phyloP scores from a whole-genome alignment of 441 rosid genomes.

The Adansonia gregorii region DNA sequence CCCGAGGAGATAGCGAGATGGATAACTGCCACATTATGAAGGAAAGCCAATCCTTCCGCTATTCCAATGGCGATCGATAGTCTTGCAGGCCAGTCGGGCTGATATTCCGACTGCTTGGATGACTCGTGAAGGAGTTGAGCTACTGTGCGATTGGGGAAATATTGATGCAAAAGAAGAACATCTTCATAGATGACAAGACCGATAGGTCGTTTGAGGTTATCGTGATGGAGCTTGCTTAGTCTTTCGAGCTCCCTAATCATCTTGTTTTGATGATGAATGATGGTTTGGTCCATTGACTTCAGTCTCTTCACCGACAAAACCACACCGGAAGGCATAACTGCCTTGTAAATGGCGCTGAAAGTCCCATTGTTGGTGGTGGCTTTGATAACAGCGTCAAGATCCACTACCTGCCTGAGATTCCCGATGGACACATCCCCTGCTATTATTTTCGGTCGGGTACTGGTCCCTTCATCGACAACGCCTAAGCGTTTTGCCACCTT shows the following conservation, averaged over 20 bases:
- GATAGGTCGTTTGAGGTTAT: constrained; percentile 71
- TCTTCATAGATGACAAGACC: constrained; percentile 91
- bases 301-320: constrained; percentile 73
- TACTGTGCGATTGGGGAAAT: constrained; percentile 79
- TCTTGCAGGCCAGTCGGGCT: constrained; percentile 94
- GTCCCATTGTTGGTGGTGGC: constrained; percentile 80
- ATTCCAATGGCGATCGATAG: constrained; percentile 81
- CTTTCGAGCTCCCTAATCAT: constrained; percentile 95
- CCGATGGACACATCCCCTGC: constrained; percentile 82
- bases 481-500: constrained; percentile 59
- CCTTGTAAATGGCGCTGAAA: constrained; percentile 86
- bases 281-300: constrained; percentile 82
- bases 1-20: constrained; percentile 93
- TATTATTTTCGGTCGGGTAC: constrained; percentile 60
- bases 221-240: constrained; percentile 88
- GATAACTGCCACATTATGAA: constrained; percentile 87
- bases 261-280: constrained; percentile 84
- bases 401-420: constrained; percentile 89
- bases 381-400: constrained; percentile 81
- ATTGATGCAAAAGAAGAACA: constrained; percentile 80
- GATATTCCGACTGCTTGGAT: constrained; percentile 60
- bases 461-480: constrained; percentile 47
- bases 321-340: constrained; percentile 92
- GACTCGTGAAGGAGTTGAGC: constrained; percentile 78
- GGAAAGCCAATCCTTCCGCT: constrained; percentile 92